Evolutionary conservation across 2,329 filamentous ascomycete species (phyloP), one percentile per base, ranked within the genome.

Genomic region (Dendrostoma leiphaemia): DNA sequence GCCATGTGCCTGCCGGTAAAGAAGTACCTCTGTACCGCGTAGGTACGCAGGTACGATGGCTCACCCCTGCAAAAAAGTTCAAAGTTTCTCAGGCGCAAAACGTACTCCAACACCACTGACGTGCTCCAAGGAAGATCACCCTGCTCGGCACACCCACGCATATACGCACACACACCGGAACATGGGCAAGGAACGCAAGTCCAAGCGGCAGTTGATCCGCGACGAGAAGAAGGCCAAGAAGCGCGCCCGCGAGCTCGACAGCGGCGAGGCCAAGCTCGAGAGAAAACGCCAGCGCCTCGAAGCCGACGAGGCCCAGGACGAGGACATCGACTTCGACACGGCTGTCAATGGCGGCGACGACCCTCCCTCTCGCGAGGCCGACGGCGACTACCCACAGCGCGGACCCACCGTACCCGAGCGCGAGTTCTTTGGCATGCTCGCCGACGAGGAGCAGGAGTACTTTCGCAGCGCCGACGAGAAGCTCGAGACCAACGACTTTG

Each of bases 361-460:
- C 32, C 34, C 23, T 4, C 8, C 37, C 32, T 37, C 29, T n/a
- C 24, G 53, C n/a, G 40, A 19, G 7, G 49, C 23, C 21, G 46
- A 50, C 15, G 48, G 35, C n/a, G 48, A 38, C 24, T 15, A 26
- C 28, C 23, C 23, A 4, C 48, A 19, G 9, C 29, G 52, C 43
- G 58, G 55, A 31, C 51, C 54, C 51, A 26, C 40, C 15, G 50
- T 59, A 48, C 64, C 65, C 19, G 89, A 90, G 56, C 83, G 78
- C 62, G 85, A 90, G 53, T 99, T 96, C 75, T 97, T 95, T 64
- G 94, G 94, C 60, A 86, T 97, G 78, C 85, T 99, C 24, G 89
- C 91, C 64, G 88, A 95, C 51, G 84, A 95, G 61, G 94, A 99
- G 75, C 91, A 96, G 67, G 92, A 97, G 70, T 97, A 97, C 71